Percentiles rank a stretch among this genome's conserved stretches.
These are phyloP conservation scores for Calocybe indica DNA, from an alignment of 768 basidiomycete genomes.

Conservation along the genomic window DNA sequence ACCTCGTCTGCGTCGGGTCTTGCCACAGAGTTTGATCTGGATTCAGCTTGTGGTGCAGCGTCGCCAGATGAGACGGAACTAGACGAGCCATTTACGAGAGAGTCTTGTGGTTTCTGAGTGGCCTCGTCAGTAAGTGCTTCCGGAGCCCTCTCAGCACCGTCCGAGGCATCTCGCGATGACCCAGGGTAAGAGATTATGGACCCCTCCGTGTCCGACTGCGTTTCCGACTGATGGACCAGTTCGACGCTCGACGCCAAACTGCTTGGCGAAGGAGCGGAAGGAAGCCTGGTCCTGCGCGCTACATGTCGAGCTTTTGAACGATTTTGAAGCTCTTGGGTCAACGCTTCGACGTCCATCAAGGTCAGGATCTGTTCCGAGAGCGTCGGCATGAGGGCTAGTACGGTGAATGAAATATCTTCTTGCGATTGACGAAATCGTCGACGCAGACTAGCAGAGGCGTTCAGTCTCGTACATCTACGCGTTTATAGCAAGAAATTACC, in stretches of 20 bases:
- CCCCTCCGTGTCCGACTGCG: constrained; percentile 38
- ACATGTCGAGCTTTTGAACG: constrained; percentile 20
- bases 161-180: too few species aligned
- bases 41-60: too few species aligned
- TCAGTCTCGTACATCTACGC: not conserved
- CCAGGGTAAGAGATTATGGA: constrained; percentile 24
- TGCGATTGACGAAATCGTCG: constrained; percentile 72
- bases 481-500: constrained; percentile 20
- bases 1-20: constrained; percentile 17
- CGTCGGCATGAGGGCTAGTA: constrained; percentile 64
- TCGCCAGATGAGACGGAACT: too few species aligned
- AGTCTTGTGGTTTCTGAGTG: too few species aligned
- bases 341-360: constrained; percentile 71
- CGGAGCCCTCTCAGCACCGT: too few species aligned
- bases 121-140: too few species aligned
- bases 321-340: constrained; percentile 49
- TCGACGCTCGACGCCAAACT: constrained; percentile 32
- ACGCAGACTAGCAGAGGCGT: constrained; percentile 42
- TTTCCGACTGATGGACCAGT: constrained; percentile 26
- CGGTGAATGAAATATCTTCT: constrained; percentile 71
- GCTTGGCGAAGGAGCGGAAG: constrained; percentile 12
- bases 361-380: constrained; percentile 59
- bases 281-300: constrained; percentile 2
- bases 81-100: too few species aligned
- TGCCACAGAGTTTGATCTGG: constrained; percentile 15